Conservation (phyloP, 2,329 filamentous ascomycete species). For the Epichloe aotearoae region DNA sequence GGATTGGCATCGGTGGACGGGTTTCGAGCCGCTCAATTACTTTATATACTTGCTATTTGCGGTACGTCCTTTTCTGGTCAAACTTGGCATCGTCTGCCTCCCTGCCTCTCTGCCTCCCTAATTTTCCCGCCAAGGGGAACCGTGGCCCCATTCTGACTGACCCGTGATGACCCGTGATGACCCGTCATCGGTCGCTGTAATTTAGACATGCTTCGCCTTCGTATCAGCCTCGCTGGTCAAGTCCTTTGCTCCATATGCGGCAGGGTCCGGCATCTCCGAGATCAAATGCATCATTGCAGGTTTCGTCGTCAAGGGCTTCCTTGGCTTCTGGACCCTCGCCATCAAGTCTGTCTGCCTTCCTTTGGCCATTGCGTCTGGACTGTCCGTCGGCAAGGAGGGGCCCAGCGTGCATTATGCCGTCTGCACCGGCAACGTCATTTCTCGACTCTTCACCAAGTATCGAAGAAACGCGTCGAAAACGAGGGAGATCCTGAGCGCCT, state of each 20-base stretch:
- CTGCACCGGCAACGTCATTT: slow-evolving; percentile 94
- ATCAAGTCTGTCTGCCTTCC: slow-evolving; percentile 92
- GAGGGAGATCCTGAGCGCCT: slow-evolving; percentile 86
- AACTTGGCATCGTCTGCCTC: not conserved
- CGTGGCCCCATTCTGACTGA: not conserved
- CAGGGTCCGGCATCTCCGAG: slow-evolving; percentile 92
- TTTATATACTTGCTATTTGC: slow-evolving; percentile 78
- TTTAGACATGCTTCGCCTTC: slow-evolving; percentile 62
- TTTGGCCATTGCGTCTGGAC: slow-evolving; percentile 80
- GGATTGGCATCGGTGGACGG: slow-evolving; percentile 84
- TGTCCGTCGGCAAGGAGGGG: slow-evolving; percentile 94
- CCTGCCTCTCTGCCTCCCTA: not conserved
- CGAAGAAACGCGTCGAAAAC: slow-evolving; percentile 85
- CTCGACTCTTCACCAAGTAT: slow-evolving; percentile 85
- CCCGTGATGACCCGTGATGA: too few relatives aligned
- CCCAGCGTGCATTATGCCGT: slow-evolving; percentile 99
- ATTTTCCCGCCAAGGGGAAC: not conserved
- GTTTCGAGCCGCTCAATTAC: slow-evolving; percentile 68
- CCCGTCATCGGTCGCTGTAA: not conserved
- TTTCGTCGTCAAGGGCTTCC: slow-evolving; percentile 97
- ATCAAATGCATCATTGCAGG: slow-evolving; percentile 99
- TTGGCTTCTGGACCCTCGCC: slow-evolving; percentile 78
- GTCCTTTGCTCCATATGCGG: slow-evolving; percentile 86
- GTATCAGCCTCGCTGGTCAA: slow-evolving; percentile 76
- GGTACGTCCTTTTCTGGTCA: slow-evolving; percentile 28